Conservation (phyloP, 768 basidiomycete genomes). For the Naganishia onofrii region DNA sequence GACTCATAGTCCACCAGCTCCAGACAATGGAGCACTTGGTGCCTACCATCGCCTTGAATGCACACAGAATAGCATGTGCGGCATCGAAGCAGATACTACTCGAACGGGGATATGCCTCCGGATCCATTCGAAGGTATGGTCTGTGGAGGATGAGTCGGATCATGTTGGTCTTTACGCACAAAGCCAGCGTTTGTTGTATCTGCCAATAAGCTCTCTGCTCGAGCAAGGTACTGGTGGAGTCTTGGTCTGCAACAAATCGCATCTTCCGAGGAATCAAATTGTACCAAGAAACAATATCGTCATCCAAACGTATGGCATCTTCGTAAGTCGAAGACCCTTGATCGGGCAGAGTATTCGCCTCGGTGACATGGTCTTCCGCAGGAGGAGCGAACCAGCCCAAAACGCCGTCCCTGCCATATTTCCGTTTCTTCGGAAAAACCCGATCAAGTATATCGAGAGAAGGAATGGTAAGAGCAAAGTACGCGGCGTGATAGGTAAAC, state of each 20-base stretch:
- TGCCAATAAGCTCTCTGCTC: constrained; percentile 30
- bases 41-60: constrained; percentile 56
- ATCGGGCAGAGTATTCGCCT: constrained; percentile 10
- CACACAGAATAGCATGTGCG: constrained; percentile 59
- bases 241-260: constrained; percentile 43
- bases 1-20: constrained; percentile 51
- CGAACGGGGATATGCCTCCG: constrained; percentile 48
- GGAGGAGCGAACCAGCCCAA: constrained; percentile 45
- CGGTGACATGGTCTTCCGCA: not conserved
- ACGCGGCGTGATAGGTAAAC: constrained; percentile 46
- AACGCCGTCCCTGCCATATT: constrained; percentile 43
- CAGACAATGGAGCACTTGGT: constrained; percentile 45
- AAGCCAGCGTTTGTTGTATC: constrained; percentile 44
- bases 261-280: constrained; percentile 41
- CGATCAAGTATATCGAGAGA: constrained; percentile 47
- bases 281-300: constrained; percentile 49
- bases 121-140: constrained; percentile 49
- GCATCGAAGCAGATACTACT: constrained; percentile 69
- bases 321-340: constrained; percentile 39
- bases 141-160: constrained; percentile 48
- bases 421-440: constrained; percentile 45
- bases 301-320: constrained; percentile 45
- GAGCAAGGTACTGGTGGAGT: constrained; percentile 37
- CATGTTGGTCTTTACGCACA: constrained; percentile 49
- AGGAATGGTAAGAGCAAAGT: constrained; percentile 49